phyloP scores from a whole-genome alignment of 371 early-diverging fungal species.

The Mucor irregularis region DNA sequence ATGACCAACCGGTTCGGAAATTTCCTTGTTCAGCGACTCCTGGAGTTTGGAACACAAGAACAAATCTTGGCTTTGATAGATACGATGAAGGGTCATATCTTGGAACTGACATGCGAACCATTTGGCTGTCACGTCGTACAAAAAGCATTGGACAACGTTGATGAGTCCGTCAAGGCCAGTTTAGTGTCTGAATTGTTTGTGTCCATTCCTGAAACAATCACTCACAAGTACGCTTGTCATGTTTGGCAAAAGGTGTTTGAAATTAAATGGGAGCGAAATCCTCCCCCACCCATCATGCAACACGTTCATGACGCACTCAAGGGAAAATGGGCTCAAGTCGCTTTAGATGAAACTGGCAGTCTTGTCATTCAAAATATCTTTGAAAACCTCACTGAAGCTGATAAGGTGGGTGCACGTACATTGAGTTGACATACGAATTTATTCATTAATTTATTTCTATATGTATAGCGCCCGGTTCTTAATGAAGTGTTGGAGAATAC shows the following conservation, averaged over 20 bases:
- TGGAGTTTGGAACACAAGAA: constrained; percentile 64
- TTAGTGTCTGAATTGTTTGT: constrained; percentile 66
- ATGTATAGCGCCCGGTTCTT: constrained; percentile 66
- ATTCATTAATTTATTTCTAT: not conserved
- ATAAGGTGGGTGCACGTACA: constrained; percentile 43
- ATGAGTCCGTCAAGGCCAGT: constrained; percentile 57
- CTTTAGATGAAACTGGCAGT: constrained; percentile 77
- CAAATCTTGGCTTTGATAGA: constrained; percentile 58
- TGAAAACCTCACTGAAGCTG: constrained; percentile 65
- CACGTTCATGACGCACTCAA: constrained; percentile 60
- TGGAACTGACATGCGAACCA: constrained; percentile 68
- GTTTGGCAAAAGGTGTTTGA: constrained; percentile 82
- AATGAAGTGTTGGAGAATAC: constrained; percentile 92
- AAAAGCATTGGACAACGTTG: constrained; percentile 68
- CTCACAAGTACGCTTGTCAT: constrained; percentile 78
- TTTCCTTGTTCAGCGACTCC: constrained; percentile 73
- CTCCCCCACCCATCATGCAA: constrained; percentile 57
- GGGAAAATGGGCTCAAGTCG: constrained; percentile 69
- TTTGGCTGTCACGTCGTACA: constrained; percentile 85
- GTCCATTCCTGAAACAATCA: constrained; percentile 68
- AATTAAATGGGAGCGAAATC: constrained; percentile 52
- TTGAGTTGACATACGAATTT: not conserved
- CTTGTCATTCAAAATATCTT: constrained; percentile 82
- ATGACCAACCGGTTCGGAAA: constrained; percentile 82
- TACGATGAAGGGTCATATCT: constrained; percentile 65